A percentile compares a stretch with the other conserved stretches of the same genome.
phyloP scores from a whole-genome alignment of 2,329 filamentous ascomycete species.

The Fusarium sarcochroum region DNA sequence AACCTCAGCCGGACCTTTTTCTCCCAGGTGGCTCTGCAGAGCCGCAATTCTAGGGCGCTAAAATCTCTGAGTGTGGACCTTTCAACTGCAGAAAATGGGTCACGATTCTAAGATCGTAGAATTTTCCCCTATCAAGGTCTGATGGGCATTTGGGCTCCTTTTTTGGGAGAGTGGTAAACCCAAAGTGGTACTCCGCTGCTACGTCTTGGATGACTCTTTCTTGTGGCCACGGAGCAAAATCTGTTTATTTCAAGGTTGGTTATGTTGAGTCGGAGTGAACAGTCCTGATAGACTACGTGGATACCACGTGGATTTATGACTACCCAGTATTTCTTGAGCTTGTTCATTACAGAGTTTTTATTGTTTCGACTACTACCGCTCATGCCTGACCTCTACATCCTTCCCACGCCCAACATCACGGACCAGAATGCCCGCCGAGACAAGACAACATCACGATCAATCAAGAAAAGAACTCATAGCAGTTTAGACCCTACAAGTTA shows the following conservation, averaged over 20 bases:
- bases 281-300: too few species aligned
- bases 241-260: background rate
- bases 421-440: too few species aligned
- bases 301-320: too few species aligned
- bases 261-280: too few species aligned
- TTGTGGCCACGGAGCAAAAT: background rate
- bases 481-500: too few species aligned
- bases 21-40: conserved; percentile 14
- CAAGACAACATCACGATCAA: too few species aligned
- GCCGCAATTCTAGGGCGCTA: background rate
- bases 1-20: conserved; percentile 28
- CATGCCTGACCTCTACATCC: too few species aligned
- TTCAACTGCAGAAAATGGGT: conserved; percentile 5
- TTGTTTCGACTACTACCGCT: too few species aligned
- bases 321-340: too few species aligned
- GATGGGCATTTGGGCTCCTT: conserved; percentile 4
- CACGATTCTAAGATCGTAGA: conserved; percentile 6
- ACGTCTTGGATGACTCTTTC: conserved; percentile 9
- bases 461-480: too few species aligned
- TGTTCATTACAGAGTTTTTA: too few species aligned
- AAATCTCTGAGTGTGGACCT: conserved; percentile 18
- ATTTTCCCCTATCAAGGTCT: background rate
- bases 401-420: too few species aligned
- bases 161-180: background rate
- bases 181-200: background rate